A percentile compares a stretch with the other conserved stretches of the same genome.
phyloP scores from a whole-genome alignment of 345 rosid species.

The Reutealis trisperma region DNA sequence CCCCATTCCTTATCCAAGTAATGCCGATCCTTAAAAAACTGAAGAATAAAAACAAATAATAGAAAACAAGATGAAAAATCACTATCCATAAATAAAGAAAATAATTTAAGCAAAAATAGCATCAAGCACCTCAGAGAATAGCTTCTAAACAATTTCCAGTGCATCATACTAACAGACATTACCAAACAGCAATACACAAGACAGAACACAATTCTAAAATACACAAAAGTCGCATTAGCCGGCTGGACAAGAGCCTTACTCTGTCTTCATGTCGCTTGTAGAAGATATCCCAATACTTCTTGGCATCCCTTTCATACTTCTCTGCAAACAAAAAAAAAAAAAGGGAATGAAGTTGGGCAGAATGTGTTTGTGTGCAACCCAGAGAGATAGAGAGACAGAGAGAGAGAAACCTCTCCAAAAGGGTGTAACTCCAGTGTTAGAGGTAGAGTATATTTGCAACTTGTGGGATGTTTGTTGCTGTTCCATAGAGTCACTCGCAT shows the following conservation, averaged over 20 bases:
- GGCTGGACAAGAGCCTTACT: constrained; percentile 27
- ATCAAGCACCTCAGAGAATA: background rate
- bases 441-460: constrained; percentile 68
- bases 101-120: background rate
- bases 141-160: background rate
- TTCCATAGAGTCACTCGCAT: constrained; percentile 27
- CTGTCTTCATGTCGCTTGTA: constrained; percentile 82
- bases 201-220: background rate
- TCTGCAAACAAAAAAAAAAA: constrained; percentile 37
- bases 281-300: constrained; percentile 86
- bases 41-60: constrained; percentile 16
- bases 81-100: background rate
- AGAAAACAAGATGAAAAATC: background rate
- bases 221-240: background rate
- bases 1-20: constrained; percentile 98
- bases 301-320: constrained; percentile 85
- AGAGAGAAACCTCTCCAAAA: constrained; percentile 69
- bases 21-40: constrained; percentile 96
- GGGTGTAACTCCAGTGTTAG: constrained; percentile 56
- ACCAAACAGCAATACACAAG: background rate
- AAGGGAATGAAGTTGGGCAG: background rate
- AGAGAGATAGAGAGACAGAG: background rate
- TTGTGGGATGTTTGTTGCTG: constrained; percentile 38
- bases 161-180: background rate
- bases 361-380: background rate